Evolutionary conservation across 2,329 filamentous ascomycete genomes (phyloP).

Genomic region (Epichloe glyceriae): DNA sequence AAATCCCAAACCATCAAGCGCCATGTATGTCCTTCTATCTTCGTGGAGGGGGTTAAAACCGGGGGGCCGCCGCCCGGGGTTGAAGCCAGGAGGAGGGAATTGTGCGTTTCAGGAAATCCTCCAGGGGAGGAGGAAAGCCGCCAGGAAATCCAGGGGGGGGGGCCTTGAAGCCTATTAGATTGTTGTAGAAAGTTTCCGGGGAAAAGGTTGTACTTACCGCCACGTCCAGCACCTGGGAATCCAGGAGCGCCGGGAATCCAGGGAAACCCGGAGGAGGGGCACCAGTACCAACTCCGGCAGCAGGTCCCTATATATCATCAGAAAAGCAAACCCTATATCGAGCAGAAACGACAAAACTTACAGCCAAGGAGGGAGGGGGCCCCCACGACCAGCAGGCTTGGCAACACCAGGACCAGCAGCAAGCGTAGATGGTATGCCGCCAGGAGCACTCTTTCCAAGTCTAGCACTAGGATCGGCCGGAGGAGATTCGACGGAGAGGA

Average conservation of each 20-base stretch:
- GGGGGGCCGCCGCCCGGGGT: conserved; percentile 29
- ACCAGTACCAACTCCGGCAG: conserved; percentile 70
- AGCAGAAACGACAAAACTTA: conserved; percentile 20
- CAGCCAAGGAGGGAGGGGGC: conserved; percentile 60
- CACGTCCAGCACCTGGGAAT: conserved; percentile 35
- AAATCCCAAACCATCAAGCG: conserved; percentile 13
- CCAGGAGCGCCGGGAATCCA: conserved; percentile 35
- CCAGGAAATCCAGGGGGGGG: conserved; percentile 40
- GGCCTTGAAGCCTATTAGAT: conserved; percentile 25
- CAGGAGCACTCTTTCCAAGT: conserved; percentile 63
- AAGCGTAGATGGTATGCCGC: conserved; percentile 57
- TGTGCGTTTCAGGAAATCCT: conserved; percentile 22
- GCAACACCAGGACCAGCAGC: conserved; percentile 79
- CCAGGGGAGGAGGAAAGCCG: conserved; percentile 32
- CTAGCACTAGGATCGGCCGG: conserved; percentile 85
- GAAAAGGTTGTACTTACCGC: conserved; percentile 31
- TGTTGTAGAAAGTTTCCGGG: conserved; percentile 1
- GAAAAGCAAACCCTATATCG: conserved; percentile 10
- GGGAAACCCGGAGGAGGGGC: conserved; percentile 49
- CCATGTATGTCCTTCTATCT: conserved; percentile 28
- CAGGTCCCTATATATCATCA: conserved; percentile 47
- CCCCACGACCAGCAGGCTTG: conserved; percentile 78
- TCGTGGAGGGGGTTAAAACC: conserved; percentile 66
- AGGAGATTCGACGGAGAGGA: conserved; percentile 92
- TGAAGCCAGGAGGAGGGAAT: conserved; percentile 9